Conservation (phyloP, 495 filamentous ascomycete species). For the Penicillium pulvis region DNA sequence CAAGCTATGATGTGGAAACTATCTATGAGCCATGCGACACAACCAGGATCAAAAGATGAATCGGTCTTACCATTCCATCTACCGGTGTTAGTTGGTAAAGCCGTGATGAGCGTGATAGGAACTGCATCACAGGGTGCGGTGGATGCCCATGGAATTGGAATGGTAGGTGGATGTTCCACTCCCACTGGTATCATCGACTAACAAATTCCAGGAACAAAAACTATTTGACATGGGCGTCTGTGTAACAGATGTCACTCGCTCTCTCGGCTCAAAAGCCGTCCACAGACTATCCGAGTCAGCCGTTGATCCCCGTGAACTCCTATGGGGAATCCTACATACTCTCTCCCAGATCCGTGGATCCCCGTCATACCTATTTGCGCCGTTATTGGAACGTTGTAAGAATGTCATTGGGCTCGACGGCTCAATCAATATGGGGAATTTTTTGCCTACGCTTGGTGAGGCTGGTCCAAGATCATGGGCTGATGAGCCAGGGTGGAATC, state of each 20-base stretch:
- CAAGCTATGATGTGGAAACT: slow-evolving; percentile 63
- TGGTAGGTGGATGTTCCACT: slow-evolving; percentile 47
- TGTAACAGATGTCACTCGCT: slow-evolving; percentile 41
- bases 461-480: slow-evolving; percentile 21
- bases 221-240: slow-evolving; percentile 42
- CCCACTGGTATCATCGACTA: not conserved
- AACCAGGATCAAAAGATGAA: slow-evolving; percentile 45
- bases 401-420: slow-evolving; percentile 37
- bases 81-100: slow-evolving; percentile 57
- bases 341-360: slow-evolving; percentile 47
- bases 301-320: slow-evolving; percentile 40
- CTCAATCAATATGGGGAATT: slow-evolving; percentile 36
- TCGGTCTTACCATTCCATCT: slow-evolving; percentile 59
- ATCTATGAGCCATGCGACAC: slow-evolving; percentile 56
- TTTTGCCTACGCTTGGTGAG: slow-evolving; percentile 29
- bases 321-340: slow-evolving; percentile 47
- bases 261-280: slow-evolving; percentile 34
- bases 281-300: slow-evolving; percentile 35
- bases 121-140: slow-evolving; percentile 54
- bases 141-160: slow-evolving; percentile 62
- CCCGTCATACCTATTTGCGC: slow-evolving; percentile 45
- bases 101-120: slow-evolving; percentile 55
- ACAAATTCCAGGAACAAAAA: slow-evolving; percentile 41
- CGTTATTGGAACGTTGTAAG: slow-evolving; percentile 39
- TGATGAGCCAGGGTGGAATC: slow-evolving; percentile 21